Percentiles rank a stretch among this genome's conserved stretches.
Conservation (phyloP, 2,329 filamentous ascomycete species). For the Claviceps spartinae region DNA sequence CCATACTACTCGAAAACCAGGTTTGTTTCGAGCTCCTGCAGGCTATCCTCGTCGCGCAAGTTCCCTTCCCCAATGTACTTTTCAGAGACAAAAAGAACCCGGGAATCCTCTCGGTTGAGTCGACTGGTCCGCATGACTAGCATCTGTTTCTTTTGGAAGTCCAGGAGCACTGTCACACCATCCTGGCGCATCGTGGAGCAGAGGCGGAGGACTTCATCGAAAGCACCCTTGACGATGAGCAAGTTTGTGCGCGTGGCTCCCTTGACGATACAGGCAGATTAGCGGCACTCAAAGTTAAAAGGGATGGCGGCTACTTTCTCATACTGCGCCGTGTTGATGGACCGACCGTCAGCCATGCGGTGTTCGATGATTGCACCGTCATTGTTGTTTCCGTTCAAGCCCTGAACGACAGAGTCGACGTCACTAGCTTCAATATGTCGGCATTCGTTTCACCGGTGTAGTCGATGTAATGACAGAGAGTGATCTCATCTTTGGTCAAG, state of each 20-base stretch:
- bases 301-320: conserved; percentile 12
- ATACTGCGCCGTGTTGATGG: conserved; percentile 11
- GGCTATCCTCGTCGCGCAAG: conserved; percentile 9
- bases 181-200: conserved; percentile 10
- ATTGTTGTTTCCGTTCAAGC: conserved; percentile 16
- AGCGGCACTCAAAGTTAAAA: conserved; percentile 15
- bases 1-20: conserved; percentile 8
- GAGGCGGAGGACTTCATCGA: conserved; percentile 15
- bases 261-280: conserved; percentile 12
- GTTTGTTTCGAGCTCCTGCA: conserved; percentile 11
- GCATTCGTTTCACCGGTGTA: conserved; percentile 8
- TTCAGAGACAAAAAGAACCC: conserved; percentile 13
- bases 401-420: conserved; percentile 15
- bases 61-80: conserved; percentile 8
- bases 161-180: conserved; percentile 8
- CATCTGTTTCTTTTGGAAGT: conserved; percentile 6
- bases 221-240: conserved; percentile 17
- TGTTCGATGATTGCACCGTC: conserved; percentile 13
- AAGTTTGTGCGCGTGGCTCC: conserved; percentile 12
- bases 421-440: conserved; percentile 14
- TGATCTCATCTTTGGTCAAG: conserved; percentile 17
- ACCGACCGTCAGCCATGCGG: conserved; percentile 5
- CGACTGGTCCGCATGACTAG: conserved; percentile 8
- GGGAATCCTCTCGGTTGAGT: conserved; percentile 11
- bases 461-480: conserved; percentile 12